Conservation (phyloP, 2,329 filamentous ascomycete genomes). For the Pseudogymnoascus sp. region DNA sequence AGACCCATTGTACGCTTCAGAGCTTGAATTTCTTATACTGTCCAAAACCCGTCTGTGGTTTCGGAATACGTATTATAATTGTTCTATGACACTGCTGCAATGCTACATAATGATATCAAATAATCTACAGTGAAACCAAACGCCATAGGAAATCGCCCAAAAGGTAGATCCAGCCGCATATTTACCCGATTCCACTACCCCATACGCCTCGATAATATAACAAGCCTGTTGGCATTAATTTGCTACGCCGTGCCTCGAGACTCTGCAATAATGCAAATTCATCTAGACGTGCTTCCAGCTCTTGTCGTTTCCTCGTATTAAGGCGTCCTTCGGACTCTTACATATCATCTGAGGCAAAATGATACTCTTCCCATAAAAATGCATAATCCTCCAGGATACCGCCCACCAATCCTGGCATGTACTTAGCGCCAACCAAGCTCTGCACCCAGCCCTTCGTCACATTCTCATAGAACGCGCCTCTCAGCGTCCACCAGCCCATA, state of each 20-base stretch:
- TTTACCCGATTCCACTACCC: background rate
- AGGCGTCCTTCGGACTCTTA: background rate
- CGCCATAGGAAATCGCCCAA: background rate
- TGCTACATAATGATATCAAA: background rate
- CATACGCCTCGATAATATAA: conserved; percentile 1
- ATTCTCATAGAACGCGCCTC: conserved; percentile 93
- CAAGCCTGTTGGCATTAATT: background rate
- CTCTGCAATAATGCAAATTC: background rate
- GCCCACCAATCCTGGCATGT: conserved; percentile 71
- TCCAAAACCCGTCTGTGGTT: background rate
- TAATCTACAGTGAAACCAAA: background rate
- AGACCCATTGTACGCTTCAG: background rate
- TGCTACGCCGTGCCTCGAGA: background rate
- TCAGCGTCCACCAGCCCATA: conserved; percentile 92
- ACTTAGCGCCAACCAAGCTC: conserved; percentile 43
- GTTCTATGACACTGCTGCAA: conserved; percentile 1
- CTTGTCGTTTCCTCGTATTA: background rate
- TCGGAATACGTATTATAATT: background rate
- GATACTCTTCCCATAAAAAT: conserved; percentile 96
- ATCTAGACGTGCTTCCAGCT: background rate
- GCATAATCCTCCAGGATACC: conserved; percentile 93
- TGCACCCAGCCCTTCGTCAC: conserved; percentile 68
- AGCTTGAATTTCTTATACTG: background rate
- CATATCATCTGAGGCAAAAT: conserved; percentile 47
- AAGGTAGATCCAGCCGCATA: background rate